These are phyloP conservation scores for Cudoniella acicularis DNA, from an alignment of 495 filamentous ascomycete species.

Conservation along the genomic window DNA sequence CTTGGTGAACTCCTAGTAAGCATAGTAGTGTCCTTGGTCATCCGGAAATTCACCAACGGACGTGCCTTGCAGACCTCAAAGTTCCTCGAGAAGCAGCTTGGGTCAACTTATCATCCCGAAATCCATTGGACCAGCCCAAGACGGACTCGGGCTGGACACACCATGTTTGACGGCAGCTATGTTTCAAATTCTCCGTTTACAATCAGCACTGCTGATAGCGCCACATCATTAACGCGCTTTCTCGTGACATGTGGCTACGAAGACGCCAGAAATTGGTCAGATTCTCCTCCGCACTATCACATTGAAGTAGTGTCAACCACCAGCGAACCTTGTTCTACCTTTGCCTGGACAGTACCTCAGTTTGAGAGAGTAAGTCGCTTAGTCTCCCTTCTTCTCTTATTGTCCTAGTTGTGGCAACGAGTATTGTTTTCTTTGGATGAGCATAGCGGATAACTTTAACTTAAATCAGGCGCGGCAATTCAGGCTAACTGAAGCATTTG, in stretches of 20 bases:
- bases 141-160: neutral
- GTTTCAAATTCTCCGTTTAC: neutral
- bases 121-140: constrained; percentile 1
- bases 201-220: neutral
- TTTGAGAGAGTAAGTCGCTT: neutral
- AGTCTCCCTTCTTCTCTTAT: neutral
- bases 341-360: neutral
- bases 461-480: neutral
- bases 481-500: neutral
- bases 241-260: neutral
- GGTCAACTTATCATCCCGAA: neutral
- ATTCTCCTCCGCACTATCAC: neutral
- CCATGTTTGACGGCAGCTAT: neutral
- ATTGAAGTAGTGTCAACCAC: neutral
- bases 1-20: neutral
- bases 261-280: neutral
- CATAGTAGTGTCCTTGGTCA: neutral
- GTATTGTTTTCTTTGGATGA: neutral
- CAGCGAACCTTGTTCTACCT: neutral
- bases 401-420: neutral
- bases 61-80: neutral
- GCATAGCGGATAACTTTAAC: too few species aligned
- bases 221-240: neutral
- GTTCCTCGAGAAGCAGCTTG: neutral
- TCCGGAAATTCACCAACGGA: neutral